Evolutionary conservation across 306 rosid genomes (phyloP).

Genomic region (Fragaria vesca): DNA sequence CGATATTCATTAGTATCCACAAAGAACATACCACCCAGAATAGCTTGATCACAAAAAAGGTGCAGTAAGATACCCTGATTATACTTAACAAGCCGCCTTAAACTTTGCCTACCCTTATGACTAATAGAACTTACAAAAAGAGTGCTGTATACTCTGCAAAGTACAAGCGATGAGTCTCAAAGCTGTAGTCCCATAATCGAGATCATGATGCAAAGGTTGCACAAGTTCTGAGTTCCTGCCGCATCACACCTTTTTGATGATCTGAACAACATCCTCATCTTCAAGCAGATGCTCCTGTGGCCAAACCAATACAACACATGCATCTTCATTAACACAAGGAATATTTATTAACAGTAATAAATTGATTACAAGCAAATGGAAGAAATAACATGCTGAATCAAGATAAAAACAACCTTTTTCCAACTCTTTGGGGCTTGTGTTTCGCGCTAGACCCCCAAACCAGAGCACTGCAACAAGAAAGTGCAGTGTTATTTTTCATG

Average conservation of each 20-base stretch:
- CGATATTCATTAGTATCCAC: background rate
- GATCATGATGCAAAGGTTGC: background rate
- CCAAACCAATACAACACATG: background rate
- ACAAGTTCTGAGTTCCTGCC: background rate
- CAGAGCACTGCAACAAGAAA: constrained; percentile 63
- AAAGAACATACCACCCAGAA: constrained; percentile 14
- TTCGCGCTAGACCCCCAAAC: constrained; percentile 97
- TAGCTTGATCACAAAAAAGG: constrained; percentile 26
- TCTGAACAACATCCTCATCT: constrained; percentile 98
- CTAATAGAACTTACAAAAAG: constrained; percentile 8
- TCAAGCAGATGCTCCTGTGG: constrained; percentile 90
- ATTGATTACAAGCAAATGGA: background rate
- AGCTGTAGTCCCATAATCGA: background rate
- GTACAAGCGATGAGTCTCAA: background rate
- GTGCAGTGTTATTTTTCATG: constrained; percentile 18
- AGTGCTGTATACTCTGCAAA: background rate
- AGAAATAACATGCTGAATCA: constrained; percentile 7
- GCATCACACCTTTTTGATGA: constrained; percentile 77
- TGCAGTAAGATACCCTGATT: background rate
- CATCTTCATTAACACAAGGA: constrained; percentile 18
- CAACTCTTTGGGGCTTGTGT: constrained; percentile 98
- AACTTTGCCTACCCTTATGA: constrained; percentile 18
- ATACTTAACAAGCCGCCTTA: constrained; percentile 27
- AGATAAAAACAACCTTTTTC: constrained; percentile 62
- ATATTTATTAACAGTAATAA: background rate